Evolutionary conservation across 768 basidiomycete genomes (phyloP).

Genomic region (Termitomyces sp.): DNA sequence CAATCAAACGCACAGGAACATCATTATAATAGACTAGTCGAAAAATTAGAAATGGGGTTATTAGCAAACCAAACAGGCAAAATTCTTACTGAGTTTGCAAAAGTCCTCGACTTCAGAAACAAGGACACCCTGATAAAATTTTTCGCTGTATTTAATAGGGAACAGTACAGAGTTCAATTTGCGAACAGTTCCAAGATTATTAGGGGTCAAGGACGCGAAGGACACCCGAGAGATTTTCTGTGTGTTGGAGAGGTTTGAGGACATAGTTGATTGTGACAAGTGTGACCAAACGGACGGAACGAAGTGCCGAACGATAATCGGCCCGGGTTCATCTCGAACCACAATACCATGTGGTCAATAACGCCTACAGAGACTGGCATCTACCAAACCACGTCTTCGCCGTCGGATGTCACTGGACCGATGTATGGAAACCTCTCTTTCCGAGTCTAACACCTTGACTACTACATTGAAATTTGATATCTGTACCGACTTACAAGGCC

Average conservation of each 20-base stretch:
- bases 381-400: too few species aligned
- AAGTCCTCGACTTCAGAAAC: slow-evolving; percentile 78
- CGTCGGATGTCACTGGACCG: too few species aligned
- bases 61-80: not conserved
- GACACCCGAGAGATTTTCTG: slow-evolving; percentile 44
- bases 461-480: too few species aligned
- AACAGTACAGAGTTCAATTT: slow-evolving; percentile 76
- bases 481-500: too few species aligned
- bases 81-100: slow-evolving; percentile 74
- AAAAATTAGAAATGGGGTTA: slow-evolving; percentile 1
- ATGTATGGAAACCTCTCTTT: too few species aligned
- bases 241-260: slow-evolving; percentile 14
- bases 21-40: slow-evolving; percentile 86
- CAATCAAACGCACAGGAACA: slow-evolving; percentile 51
- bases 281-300: slow-evolving; percentile 2
- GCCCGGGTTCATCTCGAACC: too few species aligned
- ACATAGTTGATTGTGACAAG: slow-evolving; percentile 12
- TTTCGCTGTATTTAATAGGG: slow-evolving; percentile 85
- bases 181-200: slow-evolving; percentile 80
- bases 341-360: too few species aligned
- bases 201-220: slow-evolving; percentile 70
- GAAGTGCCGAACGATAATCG: not conserved
- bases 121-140: slow-evolving; percentile 81
- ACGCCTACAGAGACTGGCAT: too few species aligned
- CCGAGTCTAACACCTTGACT: too few species aligned